A percentile compares a stretch with the other conserved stretches of the same genome.
phyloP scores from a whole-genome alignment of 2,329 filamentous ascomycete genomes.

The Elsinoe necatrix region DNA sequence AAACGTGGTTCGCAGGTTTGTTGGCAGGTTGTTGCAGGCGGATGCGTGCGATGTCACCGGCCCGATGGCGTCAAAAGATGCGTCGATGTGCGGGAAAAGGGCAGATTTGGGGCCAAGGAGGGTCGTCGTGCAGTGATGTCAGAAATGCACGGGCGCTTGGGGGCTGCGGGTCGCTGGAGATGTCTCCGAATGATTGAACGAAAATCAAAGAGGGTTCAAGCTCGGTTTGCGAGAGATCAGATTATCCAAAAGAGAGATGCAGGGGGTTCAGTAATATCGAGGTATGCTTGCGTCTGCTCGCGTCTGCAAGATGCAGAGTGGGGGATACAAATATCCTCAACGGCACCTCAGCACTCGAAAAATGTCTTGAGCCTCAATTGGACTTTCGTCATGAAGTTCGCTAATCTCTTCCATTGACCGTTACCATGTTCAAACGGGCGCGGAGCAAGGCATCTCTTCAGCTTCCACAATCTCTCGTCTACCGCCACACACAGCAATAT shows the following conservation, averaged over 20 bases:
- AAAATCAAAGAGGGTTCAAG: neutral
- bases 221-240: neutral
- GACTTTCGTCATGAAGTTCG: neutral
- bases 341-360: neutral
- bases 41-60: neutral
- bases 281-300: neutral
- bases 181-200: neutral
- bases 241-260: neutral
- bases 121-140: slow-evolving; percentile 3
- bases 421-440: neutral
- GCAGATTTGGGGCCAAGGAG: slow-evolving; percentile 1
- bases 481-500: neutral
- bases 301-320: neutral
- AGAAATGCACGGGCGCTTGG: slow-evolving; percentile 12
- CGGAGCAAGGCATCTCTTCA: neutral
- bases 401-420: neutral
- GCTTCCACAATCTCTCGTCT: neutral
- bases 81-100: slow-evolving; percentile 13
- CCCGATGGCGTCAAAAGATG: neutral
- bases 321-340: neutral
- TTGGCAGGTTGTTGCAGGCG: neutral
- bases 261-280: neutral
- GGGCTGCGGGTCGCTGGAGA: neutral
- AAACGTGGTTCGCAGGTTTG: slow-evolving; percentile 11
- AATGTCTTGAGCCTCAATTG: slow-evolving; percentile 4